Evolutionary conservation across 2,329 filamentous ascomycete genomes (phyloP).

Genomic region (Alternaria brassicae): DNA sequence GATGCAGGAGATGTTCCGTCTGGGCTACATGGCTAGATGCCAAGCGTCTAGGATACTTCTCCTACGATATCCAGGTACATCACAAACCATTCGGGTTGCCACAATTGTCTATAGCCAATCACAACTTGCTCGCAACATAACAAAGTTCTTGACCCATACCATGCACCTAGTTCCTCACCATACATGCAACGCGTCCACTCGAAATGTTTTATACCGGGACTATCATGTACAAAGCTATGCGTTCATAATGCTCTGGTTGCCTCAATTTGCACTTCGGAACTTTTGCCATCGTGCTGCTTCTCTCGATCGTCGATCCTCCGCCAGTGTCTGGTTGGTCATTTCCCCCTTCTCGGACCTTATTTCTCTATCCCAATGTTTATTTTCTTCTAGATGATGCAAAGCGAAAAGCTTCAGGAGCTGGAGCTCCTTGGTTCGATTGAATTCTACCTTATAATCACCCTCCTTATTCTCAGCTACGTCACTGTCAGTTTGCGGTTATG

Average conservation of each 20-base stretch:
- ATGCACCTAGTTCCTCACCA: slow-evolving; percentile 11
- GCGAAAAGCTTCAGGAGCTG: slow-evolving; percentile 25
- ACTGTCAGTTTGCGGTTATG: slow-evolving; percentile 43
- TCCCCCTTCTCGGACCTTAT: neutral
- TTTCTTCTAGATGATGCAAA: slow-evolving; percentile 7
- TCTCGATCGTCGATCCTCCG: slow-evolving; percentile 11
- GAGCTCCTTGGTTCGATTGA: slow-evolving; percentile 28
- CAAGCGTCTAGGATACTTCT: slow-evolving; percentile 30
- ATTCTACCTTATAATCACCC: slow-evolving; percentile 31
- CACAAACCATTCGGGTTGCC: slow-evolving; percentile 15
- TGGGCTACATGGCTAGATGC: slow-evolving; percentile 23
- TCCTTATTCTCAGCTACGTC: slow-evolving; percentile 38
- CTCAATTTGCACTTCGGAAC: slow-evolving; percentile 6
- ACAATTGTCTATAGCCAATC: slow-evolving; percentile 18
- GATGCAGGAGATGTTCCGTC: slow-evolving; percentile 18
- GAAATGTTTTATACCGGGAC: slow-evolving; percentile 19
- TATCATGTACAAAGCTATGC: slow-evolving; percentile 1
- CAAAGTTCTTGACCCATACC: slow-evolving; percentile 21
- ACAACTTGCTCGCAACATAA: neutral
- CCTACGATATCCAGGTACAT: slow-evolving; percentile 21
- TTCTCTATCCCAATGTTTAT: slow-evolving; percentile 5
- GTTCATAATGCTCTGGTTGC: slow-evolving; percentile 23
- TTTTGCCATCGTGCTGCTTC: slow-evolving; percentile 1
- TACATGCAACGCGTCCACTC: slow-evolving; percentile 12
- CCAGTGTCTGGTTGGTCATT: slow-evolving; percentile 13